Base-by-base conservation (phyloP, 192 early-diverging fungal species). In the Coemansia umbellata region DNA sequence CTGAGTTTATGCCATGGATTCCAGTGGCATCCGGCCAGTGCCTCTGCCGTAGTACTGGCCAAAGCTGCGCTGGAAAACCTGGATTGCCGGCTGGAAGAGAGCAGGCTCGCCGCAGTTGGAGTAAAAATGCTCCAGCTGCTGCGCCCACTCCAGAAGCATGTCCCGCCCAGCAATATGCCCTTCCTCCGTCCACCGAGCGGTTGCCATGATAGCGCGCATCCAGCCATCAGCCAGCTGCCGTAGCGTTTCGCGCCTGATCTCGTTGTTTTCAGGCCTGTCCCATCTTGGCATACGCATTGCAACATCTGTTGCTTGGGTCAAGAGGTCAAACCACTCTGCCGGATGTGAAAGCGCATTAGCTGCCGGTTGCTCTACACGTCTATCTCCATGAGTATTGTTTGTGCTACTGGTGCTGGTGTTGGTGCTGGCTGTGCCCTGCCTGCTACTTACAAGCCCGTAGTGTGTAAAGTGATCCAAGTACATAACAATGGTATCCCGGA, bases 121-220 rank as follows among this genome's bases (percentile, higher is more conserved):
- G 53, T 53, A 58, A 23, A 69, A 60, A 18, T 50, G 59, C 31
- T 60, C 59, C 21, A 79, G 70, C 53, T 58, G 62, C 35, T 67
- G 70, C 1, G 62, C 88, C 95, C 95, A 98, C 60, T 91, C 87
- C 26, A 78, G 82, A 15, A 96, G 86, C 27, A 87, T 81, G 30
- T 80, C 67, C 4, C 85, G 80, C 42, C 88, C 88, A 66, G 84
- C 94, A 28, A 92, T 76, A 61, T 94, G 91, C 30, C 91, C 92
- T 31, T 87, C 85, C 41, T 80, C 80, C 17, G 92, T 62, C 50
- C 87, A 85, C 31, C 82, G 80, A 22, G 77, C 74, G 0, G 91
- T 86, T 50, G 89, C 84, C 35, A 70, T 74, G 47, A 92, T 84
- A 9, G 91, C 86, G 8, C 82, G 78, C 50, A 82, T 78, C 90